These are phyloP conservation scores for Stropharia rugosoannulata DNA, from an alignment of 768 basidiomycete species.

Conservation along the genomic window DNA sequence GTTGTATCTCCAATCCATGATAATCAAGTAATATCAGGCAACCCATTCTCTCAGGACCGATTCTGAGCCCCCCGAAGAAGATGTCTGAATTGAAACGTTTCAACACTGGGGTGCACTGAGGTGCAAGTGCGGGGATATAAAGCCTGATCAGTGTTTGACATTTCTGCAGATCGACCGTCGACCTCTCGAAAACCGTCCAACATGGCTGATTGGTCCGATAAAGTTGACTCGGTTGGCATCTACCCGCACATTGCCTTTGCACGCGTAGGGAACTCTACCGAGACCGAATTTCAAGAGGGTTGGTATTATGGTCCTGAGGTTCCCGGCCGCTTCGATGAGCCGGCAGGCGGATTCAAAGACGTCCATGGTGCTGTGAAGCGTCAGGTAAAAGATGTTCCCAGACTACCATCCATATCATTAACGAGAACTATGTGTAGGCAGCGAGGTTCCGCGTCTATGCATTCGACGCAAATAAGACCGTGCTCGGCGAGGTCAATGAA, in stretches of 20 bases:
- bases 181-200: neutral
- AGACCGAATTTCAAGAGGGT: conserved; percentile 2
- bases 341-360: conserved; percentile 14
- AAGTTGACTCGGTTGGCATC: conserved; percentile 16
- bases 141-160: neutral
- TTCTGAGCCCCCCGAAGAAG: neutral
- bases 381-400: conserved; percentile 16
- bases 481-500: conserved; percentile 28
- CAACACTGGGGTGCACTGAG: neutral
- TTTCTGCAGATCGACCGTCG: neutral
- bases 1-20: neutral
- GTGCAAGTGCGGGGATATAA: neutral
- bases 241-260: conserved; percentile 34
- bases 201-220: neutral
- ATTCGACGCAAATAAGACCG: conserved; percentile 19
- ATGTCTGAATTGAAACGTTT: neutral
- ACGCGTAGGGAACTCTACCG: conserved; percentile 29
- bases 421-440: conserved; percentile 18
- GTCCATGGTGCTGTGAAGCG: conserved; percentile 22
- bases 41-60: neutral
- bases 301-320: conserved; percentile 27
- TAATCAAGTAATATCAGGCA: neutral
- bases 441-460: conserved; percentile 31
- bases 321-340: conserved; percentile 21
- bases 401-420: neutral